Percentiles rank a stretch among this genome's conserved stretches.
Evolutionary conservation across 495 filamentous ascomycete species (phyloP).

Genomic region (Jackrogersella minutella): DNA sequence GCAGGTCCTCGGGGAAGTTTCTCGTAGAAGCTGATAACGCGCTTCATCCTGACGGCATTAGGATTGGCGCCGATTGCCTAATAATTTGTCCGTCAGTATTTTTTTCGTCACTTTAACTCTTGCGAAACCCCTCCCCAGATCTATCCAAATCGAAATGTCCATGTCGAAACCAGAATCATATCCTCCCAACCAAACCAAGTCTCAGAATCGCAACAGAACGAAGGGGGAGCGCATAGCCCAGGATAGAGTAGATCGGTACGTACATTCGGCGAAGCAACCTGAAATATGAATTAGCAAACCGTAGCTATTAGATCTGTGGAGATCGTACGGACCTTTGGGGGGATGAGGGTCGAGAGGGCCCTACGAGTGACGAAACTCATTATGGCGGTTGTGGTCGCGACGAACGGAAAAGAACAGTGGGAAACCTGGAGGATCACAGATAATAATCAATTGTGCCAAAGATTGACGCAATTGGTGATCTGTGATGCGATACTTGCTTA

Average conservation of each 20-base stretch:
- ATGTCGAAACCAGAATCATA: neutral
- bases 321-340: constrained; percentile 82
- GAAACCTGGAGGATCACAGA: constrained; percentile 28
- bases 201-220: constrained; percentile 3
- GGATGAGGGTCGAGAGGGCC: constrained; percentile 96
- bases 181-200: neutral
- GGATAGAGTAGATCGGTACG: constrained; percentile 51
- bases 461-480: constrained; percentile 39
- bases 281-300: constrained; percentile 41
- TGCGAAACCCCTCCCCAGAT: neutral
- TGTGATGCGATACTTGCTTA: constrained; percentile 35
- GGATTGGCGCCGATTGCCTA: constrained; percentile 91
- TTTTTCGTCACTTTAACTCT: neutral
- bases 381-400: constrained; percentile 56
- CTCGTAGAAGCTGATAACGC: constrained; percentile 97
- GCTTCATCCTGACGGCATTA: constrained; percentile 94
- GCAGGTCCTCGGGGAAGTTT: constrained; percentile 91
- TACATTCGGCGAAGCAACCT: constrained; percentile 91
- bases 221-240: constrained; percentile 1
- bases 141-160: neutral
- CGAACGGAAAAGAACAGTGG: constrained; percentile 34
- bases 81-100: constrained; percentile 46
- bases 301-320: neutral
- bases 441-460: constrained; percentile 35
- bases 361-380: constrained; percentile 93